phyloP scores from a whole-genome alignment of 169 alveolate genomes.

The Cryptosporidium baileyi region DNA sequence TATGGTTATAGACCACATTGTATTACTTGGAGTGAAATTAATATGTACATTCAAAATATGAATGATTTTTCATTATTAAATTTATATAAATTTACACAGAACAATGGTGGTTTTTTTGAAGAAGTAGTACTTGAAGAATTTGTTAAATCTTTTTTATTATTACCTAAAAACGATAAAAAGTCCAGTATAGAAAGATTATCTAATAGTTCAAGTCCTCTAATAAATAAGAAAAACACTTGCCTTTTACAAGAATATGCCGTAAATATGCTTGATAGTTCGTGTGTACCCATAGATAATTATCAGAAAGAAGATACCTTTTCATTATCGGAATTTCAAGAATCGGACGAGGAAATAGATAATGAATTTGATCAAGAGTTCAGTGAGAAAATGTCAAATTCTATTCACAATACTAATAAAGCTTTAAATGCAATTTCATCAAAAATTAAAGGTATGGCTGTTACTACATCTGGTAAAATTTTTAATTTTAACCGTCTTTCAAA shows the following conservation, averaged over 20 bases:
- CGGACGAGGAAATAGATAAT: constrained; percentile 59
- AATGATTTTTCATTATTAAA: constrained; percentile 10
- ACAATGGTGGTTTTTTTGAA: constrained; percentile 27
- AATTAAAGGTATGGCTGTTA: constrained; percentile 13
- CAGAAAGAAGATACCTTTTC: constrained; percentile 29
- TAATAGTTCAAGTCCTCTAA: neutral
- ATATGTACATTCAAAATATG: neutral
- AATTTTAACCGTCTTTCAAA: constrained; percentile 17
- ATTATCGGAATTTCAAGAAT: constrained; percentile 39
- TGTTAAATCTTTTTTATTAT: neutral
- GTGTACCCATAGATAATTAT: neutral
- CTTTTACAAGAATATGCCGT: neutral
- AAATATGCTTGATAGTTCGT: neutral
- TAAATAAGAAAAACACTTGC: neutral
- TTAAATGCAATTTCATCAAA: constrained; percentile 63
- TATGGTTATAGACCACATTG: constrained; percentile 64
- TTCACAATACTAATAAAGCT: constrained; percentile 2
- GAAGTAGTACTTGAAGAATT: constrained; percentile 1
- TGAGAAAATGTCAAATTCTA: neutral
- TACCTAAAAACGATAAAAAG: neutral
- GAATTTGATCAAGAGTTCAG: constrained; percentile 38
- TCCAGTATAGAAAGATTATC: neutral
- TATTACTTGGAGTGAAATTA: constrained; percentile 50
- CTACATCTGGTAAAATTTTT: constrained; percentile 37
- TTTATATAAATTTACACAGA: constrained; percentile 14